These are phyloP conservation scores for Cyclocybe aegerita DNA, from an alignment of 768 basidiomycete species.

Conservation along the genomic window DNA sequence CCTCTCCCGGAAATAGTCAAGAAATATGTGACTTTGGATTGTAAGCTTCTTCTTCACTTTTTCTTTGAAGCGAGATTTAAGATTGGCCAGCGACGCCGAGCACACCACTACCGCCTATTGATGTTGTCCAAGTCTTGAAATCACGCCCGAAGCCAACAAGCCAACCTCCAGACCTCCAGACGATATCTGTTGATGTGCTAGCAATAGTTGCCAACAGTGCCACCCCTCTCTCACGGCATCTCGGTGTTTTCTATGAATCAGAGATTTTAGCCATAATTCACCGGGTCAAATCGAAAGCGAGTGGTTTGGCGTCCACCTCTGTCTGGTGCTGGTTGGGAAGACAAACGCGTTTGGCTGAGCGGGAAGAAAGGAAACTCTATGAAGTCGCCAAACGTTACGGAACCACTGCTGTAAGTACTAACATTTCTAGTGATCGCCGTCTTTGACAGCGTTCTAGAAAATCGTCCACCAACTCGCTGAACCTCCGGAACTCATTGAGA, in stretches of 20 bases:
- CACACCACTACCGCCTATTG: conserved; percentile 41
- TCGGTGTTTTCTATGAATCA: conserved; percentile 67
- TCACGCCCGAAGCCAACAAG: conserved; percentile 15
- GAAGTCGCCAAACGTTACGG: conserved; percentile 77
- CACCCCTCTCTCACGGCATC: conserved; percentile 41
- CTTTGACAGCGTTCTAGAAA: conserved; percentile 24
- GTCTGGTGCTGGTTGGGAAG: conserved; percentile 81
- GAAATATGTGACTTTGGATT: too few relatives aligned
- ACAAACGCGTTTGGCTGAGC: conserved; percentile 48
- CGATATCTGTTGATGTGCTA: conserved; percentile 76
- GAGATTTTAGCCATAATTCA: conserved; percentile 72
- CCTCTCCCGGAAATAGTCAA: too few relatives aligned
- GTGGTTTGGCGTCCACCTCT: conserved; percentile 62
- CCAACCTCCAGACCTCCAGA: conserved; percentile 38
- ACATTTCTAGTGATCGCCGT: background rate
- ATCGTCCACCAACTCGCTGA: conserved; percentile 62
- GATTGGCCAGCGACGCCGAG: too few relatives aligned
- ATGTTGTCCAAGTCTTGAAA: conserved; percentile 47
- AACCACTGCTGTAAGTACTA: conserved; percentile 53
- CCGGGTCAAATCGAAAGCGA: conserved; percentile 63
- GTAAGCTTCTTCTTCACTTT: too few relatives aligned
- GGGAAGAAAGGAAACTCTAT: conserved; percentile 63
- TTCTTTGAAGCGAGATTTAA: too few relatives aligned
- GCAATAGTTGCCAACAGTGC: conserved; percentile 52
- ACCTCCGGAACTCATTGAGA: conserved; percentile 56